Base-by-base conservation (phyloP, 2,329 filamentous ascomycete species). In the Alternaria incomplexa region DNA sequence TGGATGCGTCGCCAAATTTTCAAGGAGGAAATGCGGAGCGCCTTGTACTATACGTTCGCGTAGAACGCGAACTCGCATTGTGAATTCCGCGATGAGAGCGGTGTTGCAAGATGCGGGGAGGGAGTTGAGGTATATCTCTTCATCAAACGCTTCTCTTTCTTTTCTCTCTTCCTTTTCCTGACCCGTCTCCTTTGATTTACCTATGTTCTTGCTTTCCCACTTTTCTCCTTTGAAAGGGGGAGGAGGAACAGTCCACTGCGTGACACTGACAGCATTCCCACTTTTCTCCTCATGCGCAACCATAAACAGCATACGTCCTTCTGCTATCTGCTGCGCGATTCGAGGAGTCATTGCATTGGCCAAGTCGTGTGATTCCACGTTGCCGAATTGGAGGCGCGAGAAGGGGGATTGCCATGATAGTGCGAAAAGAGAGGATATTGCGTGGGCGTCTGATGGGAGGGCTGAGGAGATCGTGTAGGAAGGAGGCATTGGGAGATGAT, bases 1-100 rank as follows among this genome's bases (percentile, higher is more conserved):
- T 9, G 69, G 73, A 53, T 74, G 67, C 3, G 74, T 77, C 2
- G 71, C 74, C 12, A 77, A 30, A 17, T 77, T 77, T 25, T 76
- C 73, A 6, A 77, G 53, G 1, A 69, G 36, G 26, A 67, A 73
- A 51, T 75, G 65, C n/a, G 54, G 56, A 25, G 45, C 53, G 2
- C 61, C 67, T 9, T 57, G 50, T 3, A 76, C n/a, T 1, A 61
- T 52, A 1, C 61, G 17, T 2, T 71, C 48, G n/a, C 67, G 56
- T n/a, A 78, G 13, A 3, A 44, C 44, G 8, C 25, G 8, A 10
- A 26, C 8, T 10, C 25, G 25, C 25, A 10, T 26, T 10, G 26
- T 68, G 43, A 74, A 76, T 1, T 71, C 66, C 62, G 74, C 64
- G 22, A 77, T 63, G 2, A 78, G 60, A 20, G 66, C 65, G 36